phyloP scores from a whole-genome alignment of 75 land plant species.

The Pinus taeda region DNA sequence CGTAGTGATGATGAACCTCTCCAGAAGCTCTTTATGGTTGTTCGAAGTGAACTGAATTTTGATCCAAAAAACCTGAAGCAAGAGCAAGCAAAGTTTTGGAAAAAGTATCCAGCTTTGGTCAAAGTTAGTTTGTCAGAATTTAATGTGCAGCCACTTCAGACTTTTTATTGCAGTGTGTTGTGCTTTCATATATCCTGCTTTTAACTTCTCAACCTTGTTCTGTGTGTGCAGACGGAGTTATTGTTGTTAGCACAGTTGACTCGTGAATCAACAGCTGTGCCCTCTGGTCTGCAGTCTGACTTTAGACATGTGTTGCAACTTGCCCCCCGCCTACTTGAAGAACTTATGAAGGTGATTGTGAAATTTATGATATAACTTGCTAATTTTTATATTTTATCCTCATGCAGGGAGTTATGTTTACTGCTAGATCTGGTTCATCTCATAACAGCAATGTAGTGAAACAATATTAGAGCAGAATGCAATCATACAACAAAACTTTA shows the following conservation, averaged over 20 bases:
- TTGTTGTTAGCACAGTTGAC: slow-evolving; percentile 83
- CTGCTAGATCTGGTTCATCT: no score
- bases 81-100: slow-evolving; percentile 98
- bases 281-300: slow-evolving; percentile 60
- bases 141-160: background rate
- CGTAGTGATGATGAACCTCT: slow-evolving; percentile 86
- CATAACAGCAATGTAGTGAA: no score
- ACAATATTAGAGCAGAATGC: no score
- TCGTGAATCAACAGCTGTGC: slow-evolving; percentile 49
- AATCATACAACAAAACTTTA: no score
- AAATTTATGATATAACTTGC: no score
- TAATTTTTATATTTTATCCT: no score
- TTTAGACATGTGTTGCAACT: slow-evolving; percentile 72
- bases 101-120: slow-evolving; percentile 84
- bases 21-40: slow-evolving; percentile 78
- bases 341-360: slow-evolving; percentile 77
- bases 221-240: slow-evolving; percentile 70
- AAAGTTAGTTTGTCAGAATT: slow-evolving; percentile 48
- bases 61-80: slow-evolving; percentile 87
- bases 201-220: background rate
- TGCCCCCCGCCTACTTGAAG: slow-evolving; percentile 92
- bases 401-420: no score
- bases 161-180: background rate
- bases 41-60: slow-evolving; percentile 89
- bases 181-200: background rate